Percentiles rank a stretch among this genome's conserved stretches.
phyloP scores from a whole-genome alignment of 2,329 filamentous ascomycete genomes.

The Colletotrichum sp. region DNA sequence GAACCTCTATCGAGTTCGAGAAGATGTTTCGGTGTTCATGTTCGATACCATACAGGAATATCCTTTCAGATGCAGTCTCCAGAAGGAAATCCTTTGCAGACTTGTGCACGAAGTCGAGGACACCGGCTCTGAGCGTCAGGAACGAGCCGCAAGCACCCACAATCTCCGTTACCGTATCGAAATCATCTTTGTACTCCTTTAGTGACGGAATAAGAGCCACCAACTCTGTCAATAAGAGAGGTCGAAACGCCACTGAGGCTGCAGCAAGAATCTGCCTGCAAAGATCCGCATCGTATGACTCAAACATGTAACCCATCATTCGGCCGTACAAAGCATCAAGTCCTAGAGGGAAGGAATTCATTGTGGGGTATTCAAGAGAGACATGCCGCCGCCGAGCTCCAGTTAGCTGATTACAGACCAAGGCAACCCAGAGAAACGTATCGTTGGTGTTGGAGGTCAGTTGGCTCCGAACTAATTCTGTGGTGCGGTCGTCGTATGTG shows the following conservation, averaged over 20 bases:
- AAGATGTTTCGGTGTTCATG: slow-evolving; percentile 34
- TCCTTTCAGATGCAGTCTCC: slow-evolving; percentile 15
- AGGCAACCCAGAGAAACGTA: slow-evolving; percentile 27
- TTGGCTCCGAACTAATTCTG: slow-evolving; percentile 16
- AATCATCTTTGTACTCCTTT: not conserved
- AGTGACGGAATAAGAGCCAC: slow-evolving; percentile 21
- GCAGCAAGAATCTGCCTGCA: slow-evolving; percentile 38
- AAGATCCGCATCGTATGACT: slow-evolving; percentile 27
- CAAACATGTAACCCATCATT: slow-evolving; percentile 40
- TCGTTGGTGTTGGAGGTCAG: slow-evolving; percentile 31
- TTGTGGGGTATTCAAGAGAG: not conserved
- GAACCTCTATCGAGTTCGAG: slow-evolving; percentile 32
- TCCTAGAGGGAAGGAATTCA: slow-evolving; percentile 31
- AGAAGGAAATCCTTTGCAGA: slow-evolving; percentile 46
- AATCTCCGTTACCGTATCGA: not conserved
- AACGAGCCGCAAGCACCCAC: slow-evolving; percentile 9
- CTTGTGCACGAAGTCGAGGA: slow-evolving; percentile 44
- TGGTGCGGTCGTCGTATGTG: not conserved
- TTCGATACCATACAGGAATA: slow-evolving; percentile 31
- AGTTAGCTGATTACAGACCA: slow-evolving; percentile 21
- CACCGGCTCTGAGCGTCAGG: slow-evolving; percentile 29
- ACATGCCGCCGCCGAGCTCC: not conserved
- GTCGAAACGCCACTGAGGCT: slow-evolving; percentile 34
- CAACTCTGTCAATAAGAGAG: slow-evolving; percentile 35
- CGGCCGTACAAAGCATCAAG: slow-evolving; percentile 39